Base-by-base conservation (phyloP, 2,329 filamentous ascomycete species). In the Hypomyces perniciosus region DNA sequence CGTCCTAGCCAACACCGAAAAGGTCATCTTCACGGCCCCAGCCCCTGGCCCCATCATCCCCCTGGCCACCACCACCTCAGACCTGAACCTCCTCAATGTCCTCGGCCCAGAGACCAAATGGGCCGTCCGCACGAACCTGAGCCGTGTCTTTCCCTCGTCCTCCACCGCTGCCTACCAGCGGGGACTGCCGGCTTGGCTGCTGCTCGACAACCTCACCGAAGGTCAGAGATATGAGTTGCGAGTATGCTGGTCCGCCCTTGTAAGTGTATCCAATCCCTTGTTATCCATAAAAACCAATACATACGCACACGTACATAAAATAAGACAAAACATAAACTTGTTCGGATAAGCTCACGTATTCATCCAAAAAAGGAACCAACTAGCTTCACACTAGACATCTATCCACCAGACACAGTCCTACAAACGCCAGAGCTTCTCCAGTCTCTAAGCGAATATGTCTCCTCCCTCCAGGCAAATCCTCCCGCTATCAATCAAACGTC, bases 171-270 rank as follows among this genome's bases (percentile, higher is more conserved):
- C 76, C 8, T 29, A 42, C 12, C 27, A 33, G n/a, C 65, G 73
- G 9, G 89, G 88, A 6, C 70, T 74, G 8, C 75, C 84, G 46
- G 85, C 86, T 29, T 97, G 93, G 93, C 80, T 90, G 58, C 71
- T 92, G 6, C 79, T 99, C 5, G 79, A 86, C 51, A 72, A 77
- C 33, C 75, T 99, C 49, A 75, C 70, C n/a, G 78, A 81, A 34
- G 81, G 82, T 8, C 85, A 86, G 62, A 80, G 90, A 57, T 96
- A 97, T 75, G 93, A 99, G 73, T 79, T 95, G 44, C 84, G 93
- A 49, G 77, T 96, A 53, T 97, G 92, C 72, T 99, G 92, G 91
- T 78, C 90, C 54, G 93, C 93, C 38, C 93, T 86, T 54, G 92
- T 96, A 78, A 70, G 87, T 77, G 4, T n/a, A 5, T 10, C n/a